Base-by-base conservation (phyloP, 2,329 filamentous ascomycete species). In the Cercospora zeina region DNA sequence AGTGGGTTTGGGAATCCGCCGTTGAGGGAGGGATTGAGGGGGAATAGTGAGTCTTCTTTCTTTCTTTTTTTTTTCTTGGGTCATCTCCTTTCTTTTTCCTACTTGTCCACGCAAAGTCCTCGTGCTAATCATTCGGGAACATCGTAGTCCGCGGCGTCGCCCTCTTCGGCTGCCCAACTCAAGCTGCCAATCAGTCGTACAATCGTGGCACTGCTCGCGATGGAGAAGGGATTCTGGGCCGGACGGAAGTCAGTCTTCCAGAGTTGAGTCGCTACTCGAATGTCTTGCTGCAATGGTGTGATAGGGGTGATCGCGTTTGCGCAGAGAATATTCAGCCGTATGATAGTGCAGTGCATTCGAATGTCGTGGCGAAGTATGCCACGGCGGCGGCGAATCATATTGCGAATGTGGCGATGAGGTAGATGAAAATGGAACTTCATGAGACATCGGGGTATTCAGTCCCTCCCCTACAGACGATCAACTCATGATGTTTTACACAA, bases 391-490 rank as follows among this genome's bases (percentile, higher is more conserved):
- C 49, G 9, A 34, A 53, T 21, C 49, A 53, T 53, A 53, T 53
- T 34, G 49, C 31, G 14, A 53, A 53, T 53, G 49, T 53, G 30
- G 49, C 49, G 49, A 34, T 30, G 9, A 53, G 49, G 30, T 53
- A 31, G 49, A 27, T 14, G 21, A 34, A 13, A 13, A n/a, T n/a
- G n/a, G n/a, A n/a, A n/a, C n/a, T n/a, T n/a, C n/a, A n/a, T n/a
- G n/a, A n/a, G n/a, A n/a, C n/a, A n/a, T n/a, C n/a, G n/a, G n/a
- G n/a, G n/a, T n/a, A n/a, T n/a, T n/a, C n/a, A n/a, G n/a, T n/a
- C n/a, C n/a, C n/a, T n/a, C n/a, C n/a, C n/a, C n/a, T n/a, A n/a
- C n/a, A n/a, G n/a, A n/a, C n/a, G n/a, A n/a, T n/a, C n/a, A n/a
- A n/a, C n/a, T n/a, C n/a, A n/a, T n/a, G n/a, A n/a, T n/a, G n/a